These are phyloP conservation scores for Agaricales sp. DNA, from an alignment of 1,284 basidiomycete species.

Conservation along the genomic window DNA sequence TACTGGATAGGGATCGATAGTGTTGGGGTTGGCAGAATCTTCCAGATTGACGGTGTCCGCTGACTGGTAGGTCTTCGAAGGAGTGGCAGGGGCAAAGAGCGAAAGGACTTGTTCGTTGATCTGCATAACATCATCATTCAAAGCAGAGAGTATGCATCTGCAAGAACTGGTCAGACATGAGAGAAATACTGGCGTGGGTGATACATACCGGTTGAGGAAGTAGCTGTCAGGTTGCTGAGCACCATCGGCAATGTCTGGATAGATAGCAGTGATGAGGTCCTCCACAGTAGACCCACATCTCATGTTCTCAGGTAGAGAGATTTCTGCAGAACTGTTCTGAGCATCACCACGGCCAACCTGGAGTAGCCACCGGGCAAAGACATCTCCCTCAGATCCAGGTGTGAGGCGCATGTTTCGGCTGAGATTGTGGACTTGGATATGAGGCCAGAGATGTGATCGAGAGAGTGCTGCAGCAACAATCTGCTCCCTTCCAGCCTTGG, in stretches of 20 bases:
- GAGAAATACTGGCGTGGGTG: no score
- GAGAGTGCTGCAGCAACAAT: conserved; percentile 25
- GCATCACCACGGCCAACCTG: conserved; percentile 16
- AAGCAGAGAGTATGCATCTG: no score
- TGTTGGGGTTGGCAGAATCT: no score
- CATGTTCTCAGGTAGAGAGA: conserved; percentile 11
- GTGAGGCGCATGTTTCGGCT: conserved; percentile 19
- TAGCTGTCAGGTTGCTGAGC: conserved; percentile 11
- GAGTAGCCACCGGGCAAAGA: conserved; percentile 17
- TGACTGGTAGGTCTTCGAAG: no score
- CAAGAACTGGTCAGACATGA: no score
- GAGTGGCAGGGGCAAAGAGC: no score
- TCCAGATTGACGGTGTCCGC: no score
- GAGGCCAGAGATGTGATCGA: conserved; percentile 22
- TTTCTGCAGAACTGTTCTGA: conserved; percentile 4
- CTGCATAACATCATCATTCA: no score
- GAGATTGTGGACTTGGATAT: conserved; percentile 14
- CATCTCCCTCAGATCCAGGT: conserved; percentile 6
- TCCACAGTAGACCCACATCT: neutral
- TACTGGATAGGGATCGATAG: no score
- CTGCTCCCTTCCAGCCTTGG: conserved; percentile 16
- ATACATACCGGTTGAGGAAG: conserved; percentile 16
- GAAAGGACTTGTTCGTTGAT: no score
- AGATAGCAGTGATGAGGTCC: conserved; percentile 13
- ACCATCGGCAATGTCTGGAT: conserved; percentile 9